phyloP scores from a whole-genome alignment of 2,329 filamentous ascomycete genomes.

The Diaporthe sp. region DNA sequence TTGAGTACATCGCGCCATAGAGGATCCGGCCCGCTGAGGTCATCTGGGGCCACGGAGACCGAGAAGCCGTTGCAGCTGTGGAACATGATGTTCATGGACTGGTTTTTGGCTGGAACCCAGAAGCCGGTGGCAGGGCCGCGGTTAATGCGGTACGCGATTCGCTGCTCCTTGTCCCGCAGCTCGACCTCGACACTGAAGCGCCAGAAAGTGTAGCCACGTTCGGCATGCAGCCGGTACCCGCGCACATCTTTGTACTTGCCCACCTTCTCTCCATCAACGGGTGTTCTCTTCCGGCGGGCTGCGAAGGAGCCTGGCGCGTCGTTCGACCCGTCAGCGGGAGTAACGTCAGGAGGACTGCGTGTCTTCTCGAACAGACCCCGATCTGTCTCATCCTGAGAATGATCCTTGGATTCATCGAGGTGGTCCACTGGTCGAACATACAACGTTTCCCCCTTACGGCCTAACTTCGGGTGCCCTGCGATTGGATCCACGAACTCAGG shows the following conservation, averaged over 20 bases:
- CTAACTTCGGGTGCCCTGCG: constrained; percentile 87
- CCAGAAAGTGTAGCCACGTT: constrained; percentile 95
- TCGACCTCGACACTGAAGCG: constrained; percentile 96
- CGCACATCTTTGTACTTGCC: constrained; percentile 87
- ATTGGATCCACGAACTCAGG: constrained; percentile 91
- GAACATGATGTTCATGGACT: constrained; percentile 99
- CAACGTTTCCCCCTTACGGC: constrained; percentile 85
- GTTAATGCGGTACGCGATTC: constrained; percentile 97
- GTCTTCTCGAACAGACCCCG: constrained; percentile 84
- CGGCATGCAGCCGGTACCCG: constrained; percentile 85
- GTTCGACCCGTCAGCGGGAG: constrained; percentile 55
- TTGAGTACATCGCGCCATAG: constrained; percentile 98
- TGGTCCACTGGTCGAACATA: constrained; percentile 93
- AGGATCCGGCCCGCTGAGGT: constrained; percentile 92
- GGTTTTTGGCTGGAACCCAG: constrained; percentile 88
- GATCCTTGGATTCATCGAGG: constrained; percentile 81
- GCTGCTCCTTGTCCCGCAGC: constrained; percentile 80
- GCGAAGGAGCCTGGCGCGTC: constrained; percentile 68
- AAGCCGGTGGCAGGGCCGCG: constrained; percentile 89
- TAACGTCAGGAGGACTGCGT: constrained; percentile 65
- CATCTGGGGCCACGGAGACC: constrained; percentile 79
- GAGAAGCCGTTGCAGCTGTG: constrained; percentile 98
- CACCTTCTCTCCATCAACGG: constrained; percentile 82
- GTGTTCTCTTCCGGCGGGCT: constrained; percentile 64
- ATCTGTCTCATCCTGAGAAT: constrained; percentile 85